These are phyloP conservation scores for Heliosperma pusillum DNA, from an alignment of 148 eudicot species.

Conservation along the genomic window DNA sequence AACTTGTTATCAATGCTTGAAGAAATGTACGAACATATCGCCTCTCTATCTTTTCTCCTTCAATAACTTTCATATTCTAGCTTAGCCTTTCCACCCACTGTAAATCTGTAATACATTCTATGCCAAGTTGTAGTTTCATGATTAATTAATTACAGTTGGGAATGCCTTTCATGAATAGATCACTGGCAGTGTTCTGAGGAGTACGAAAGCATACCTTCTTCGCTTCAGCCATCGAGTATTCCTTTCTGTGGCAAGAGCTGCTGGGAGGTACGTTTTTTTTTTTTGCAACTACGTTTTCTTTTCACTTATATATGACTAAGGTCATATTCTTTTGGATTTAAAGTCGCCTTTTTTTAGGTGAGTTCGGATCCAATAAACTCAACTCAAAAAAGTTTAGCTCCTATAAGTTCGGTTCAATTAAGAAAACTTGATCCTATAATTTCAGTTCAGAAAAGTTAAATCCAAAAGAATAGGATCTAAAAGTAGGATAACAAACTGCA, in stretches of 20 bases:
- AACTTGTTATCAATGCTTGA: constrained; percentile 44
- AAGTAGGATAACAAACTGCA: no score
- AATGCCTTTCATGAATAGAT: constrained; percentile 13
- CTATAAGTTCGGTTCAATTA: no score
- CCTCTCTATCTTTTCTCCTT: neutral
- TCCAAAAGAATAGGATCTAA: no score
- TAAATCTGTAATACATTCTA: neutral
- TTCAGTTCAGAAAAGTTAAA: no score
- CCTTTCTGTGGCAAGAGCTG: constrained; percentile 27
- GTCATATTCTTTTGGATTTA: no score
- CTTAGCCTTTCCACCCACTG: neutral
- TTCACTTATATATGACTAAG: no score
- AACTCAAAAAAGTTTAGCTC: no score
- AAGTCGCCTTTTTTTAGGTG: no score
- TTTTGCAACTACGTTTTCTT: neutral
- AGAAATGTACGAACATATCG: constrained; percentile 35
- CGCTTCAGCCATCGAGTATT: neutral
- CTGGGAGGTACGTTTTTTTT: constrained; percentile 15
- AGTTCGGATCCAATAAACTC: no score
- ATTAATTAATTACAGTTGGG: neutral
- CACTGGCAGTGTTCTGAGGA: constrained; percentile 11
- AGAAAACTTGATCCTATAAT: no score
- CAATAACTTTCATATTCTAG: neutral
- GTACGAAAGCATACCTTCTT: neutral
- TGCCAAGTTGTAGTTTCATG: neutral